Evolutionary conservation across 148 eudicot genomes (phyloP), one percentile per base, ranked within the genome.

Genomic region (Pouteria glomerata): DNA sequence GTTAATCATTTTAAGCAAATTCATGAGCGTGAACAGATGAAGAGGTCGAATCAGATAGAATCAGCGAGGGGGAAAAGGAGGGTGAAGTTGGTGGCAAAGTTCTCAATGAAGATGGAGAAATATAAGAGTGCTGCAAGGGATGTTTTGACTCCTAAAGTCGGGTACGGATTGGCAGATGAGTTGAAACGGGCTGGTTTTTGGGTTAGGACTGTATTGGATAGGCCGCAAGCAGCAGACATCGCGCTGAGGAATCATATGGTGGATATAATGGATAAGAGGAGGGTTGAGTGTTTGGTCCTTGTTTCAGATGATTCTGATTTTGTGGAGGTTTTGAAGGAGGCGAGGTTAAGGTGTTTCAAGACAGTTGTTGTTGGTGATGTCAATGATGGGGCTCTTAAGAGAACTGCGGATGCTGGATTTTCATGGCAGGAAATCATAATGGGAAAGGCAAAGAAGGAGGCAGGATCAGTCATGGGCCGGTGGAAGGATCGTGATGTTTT

Each of bases 301-400:
- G 98, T 92, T 30, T 92, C 98, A 0, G 91, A 88, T 80, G 98
- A 92, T 84, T 80, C 87, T 0, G 88, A 85, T 76, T 92, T 88
- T 78, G 73, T 72, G 42, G 81, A 77, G 47, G 82, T 92, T 39
- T 79, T 92, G 77, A 76, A 80, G 77, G 98, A 90, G 79, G 96
- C 93, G 44, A 90, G 69, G 63, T 80, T 85, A 83, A 90, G 98
- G 81, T 86, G 98, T 66, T 51, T 92, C 24, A 90, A 85, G 84
- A 92, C 96, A 6, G 90, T 92, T 45, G 96, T 88, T 72, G 87
- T 92, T 1, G 96, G 98, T 31, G 93, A 90, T 81, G 66, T 18
- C n/a, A 74, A 76, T 48, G 87, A 84, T 47, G 96, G 93, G 51
- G 80, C 75, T 68, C 83, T 92, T 6, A 90, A 88, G 75, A 90